Percentiles rank a stretch among this genome's conserved stretches.
These are phyloP conservation scores for Poa annua DNA, from an alignment of 176 grass and related monocot genomes.

Conservation along the genomic window DNA sequence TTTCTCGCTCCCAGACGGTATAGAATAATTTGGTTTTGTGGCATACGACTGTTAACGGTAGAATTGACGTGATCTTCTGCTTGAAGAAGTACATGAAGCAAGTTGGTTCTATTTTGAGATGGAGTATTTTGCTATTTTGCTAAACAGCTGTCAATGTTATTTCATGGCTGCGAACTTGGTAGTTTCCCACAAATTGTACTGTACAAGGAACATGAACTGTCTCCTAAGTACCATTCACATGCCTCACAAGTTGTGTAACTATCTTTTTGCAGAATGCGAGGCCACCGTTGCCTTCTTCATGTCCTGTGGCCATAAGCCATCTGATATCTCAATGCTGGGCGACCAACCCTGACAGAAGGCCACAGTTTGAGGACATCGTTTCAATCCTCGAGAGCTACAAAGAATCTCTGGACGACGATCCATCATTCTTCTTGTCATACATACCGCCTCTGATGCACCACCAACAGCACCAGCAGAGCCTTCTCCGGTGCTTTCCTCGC, in stretches of 20 bases:
- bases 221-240: background rate
- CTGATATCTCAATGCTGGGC: conserved; percentile 92
- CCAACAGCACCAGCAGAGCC: conserved; percentile 50
- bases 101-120: background rate
- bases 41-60: background rate
- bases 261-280: conserved; percentile 72
- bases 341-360: conserved; percentile 73
- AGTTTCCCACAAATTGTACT: background rate
- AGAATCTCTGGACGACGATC: conserved; percentile 65
- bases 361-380: conserved; percentile 84
- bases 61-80: background rate
- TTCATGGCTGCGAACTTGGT: background rate
- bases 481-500: conserved; percentile 77
- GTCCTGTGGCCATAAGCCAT: conserved; percentile 88
- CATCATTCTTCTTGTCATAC: conserved; percentile 72
- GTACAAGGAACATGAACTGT: background rate
- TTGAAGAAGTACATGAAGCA: background rate
- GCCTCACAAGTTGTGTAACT: background rate
- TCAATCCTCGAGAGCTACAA: conserved; percentile 70
- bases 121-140: background rate
- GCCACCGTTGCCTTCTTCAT: conserved; percentile 78
- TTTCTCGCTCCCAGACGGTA: background rate
- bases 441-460: conserved; percentile 55
- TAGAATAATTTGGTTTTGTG: background rate
- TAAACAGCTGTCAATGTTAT: background rate